Base-by-base conservation (phyloP, 805 yeast species). In the Kuraishia piskuri region DNA sequence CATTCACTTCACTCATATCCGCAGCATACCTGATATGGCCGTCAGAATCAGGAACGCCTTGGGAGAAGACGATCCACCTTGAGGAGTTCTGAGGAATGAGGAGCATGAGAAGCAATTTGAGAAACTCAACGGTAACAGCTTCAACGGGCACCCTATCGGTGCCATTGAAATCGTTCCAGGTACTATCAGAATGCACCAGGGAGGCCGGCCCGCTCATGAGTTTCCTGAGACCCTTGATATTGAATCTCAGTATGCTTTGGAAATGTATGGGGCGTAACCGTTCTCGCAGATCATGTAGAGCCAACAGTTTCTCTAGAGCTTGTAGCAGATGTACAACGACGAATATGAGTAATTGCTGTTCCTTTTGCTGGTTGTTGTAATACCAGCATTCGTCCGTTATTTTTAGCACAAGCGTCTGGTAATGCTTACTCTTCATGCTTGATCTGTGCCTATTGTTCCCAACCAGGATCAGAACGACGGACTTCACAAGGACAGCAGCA, bases 291-390 rank as follows among this genome's bases (percentile, higher is more conserved):
- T 53, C 59, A 46, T 58, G 64, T 17, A 57, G 37, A 5, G 53
- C 52, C 12, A 67, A 46, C 10, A 74, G 50, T 7, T 57, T 37
- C n/a, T 58, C 60, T 17, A 75, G 47, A 0, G 67, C 54, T 14
- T 63, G 63, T 1, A 64, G 56, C 25, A 68, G 56, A 52, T 69
- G 66, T n/a, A 63, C 48, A 0, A 68, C 63, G 2, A 65, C 59
- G 0, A 74, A 75, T 7, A 56, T 54, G 36, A 68, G 64, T 0
- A 61, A 45, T 22, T 31, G 47, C 47, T 36, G 22, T 3, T 52
- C 23, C 14, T 50, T 52, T 9, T 48, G 25, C 0, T 49, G 51
- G 1, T 55, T 50, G 12, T 55, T 55, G 12, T 46, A 49, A 47
- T 56, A 59, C 5, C 57, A 51, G 17, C 63, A 51, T 50, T 61